phyloP scores from a whole-genome alignment of 2,329 filamentous ascomycete genomes.

The Trichoderma aggressivum region DNA sequence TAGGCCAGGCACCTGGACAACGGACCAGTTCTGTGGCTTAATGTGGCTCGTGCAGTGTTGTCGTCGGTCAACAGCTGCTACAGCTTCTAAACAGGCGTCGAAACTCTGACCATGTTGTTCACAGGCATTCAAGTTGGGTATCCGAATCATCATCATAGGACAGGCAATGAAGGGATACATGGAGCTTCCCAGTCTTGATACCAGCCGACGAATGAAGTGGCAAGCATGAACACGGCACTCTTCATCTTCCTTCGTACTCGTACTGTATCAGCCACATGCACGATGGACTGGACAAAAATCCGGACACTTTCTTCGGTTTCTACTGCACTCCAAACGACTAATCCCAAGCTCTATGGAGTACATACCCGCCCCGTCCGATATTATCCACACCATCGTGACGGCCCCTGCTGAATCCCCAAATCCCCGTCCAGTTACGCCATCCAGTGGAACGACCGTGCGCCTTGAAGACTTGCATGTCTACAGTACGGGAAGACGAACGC shows the following conservation, averaged over 20 bases:
- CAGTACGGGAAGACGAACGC: neutral
- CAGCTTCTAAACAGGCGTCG: neutral
- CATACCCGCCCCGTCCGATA: conserved; percentile 8
- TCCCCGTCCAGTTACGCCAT: conserved; percentile 16
- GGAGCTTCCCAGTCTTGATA: neutral
- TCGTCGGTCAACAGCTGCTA: neutral
- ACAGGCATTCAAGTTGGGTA: neutral
- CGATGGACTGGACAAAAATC: neutral
- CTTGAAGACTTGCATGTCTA: neutral
- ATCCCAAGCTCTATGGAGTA: neutral
- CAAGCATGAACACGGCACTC: neutral
- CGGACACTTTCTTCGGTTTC: neutral
- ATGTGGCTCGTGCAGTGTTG: neutral
- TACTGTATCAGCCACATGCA: neutral
- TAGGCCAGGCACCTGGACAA: neutral
- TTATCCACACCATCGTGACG: conserved; percentile 15
- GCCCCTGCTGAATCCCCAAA: conserved; percentile 11
- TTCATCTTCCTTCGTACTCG: no score
- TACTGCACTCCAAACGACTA: neutral
- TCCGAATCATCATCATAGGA: neutral
- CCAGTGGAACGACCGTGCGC: conserved; percentile 9
- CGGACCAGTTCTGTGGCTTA: neutral
- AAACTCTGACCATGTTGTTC: no score
- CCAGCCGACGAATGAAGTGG: neutral
- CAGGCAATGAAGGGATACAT: no score